Conservation (phyloP, 2,329 filamentous ascomycete genomes). For the Trichoderma aggressivum region DNA sequence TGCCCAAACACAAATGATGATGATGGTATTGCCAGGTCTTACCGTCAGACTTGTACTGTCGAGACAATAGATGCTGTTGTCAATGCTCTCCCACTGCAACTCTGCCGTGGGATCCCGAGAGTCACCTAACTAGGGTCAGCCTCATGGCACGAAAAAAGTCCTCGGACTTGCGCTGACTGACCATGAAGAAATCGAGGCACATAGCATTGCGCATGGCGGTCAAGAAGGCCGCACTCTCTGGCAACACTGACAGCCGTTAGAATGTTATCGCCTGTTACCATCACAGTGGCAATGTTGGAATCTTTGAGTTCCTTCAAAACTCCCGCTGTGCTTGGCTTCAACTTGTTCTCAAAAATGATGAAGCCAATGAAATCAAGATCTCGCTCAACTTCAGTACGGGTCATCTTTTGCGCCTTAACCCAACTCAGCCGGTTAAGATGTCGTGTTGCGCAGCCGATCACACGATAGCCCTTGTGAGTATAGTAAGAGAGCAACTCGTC, state of each 20-base stretch:
- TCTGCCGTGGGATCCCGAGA: slow-evolving; percentile 68
- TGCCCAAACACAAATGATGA: background rate
- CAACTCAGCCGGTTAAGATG: slow-evolving; percentile 84
- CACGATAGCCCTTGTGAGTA: slow-evolving; percentile 92
- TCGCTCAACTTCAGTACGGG: slow-evolving; percentile 77
- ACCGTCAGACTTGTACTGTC: slow-evolving; percentile 74
- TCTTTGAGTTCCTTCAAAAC: slow-evolving; percentile 78
- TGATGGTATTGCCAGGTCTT: slow-evolving; percentile 24
- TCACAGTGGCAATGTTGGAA: slow-evolving; percentile 83
- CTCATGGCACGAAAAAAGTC: background rate
- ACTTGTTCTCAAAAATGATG: slow-evolving; percentile 98
- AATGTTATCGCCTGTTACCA: slow-evolving; percentile 99
- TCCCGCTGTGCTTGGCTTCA: slow-evolving; percentile 80
- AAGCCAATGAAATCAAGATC: slow-evolving; percentile 87
- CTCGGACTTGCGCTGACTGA: slow-evolving; percentile 27
- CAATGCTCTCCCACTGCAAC: slow-evolving; percentile 91
- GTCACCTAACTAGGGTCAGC: slow-evolving; percentile 49
- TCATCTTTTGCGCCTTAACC: slow-evolving; percentile 95
- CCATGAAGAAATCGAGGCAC: slow-evolving; percentile 83
- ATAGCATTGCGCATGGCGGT: slow-evolving; percentile 82
- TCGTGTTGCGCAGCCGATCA: slow-evolving; percentile 92
- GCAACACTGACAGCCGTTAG: slow-evolving; percentile 94
- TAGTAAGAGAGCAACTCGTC: slow-evolving; percentile 87
- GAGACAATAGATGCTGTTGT: slow-evolving; percentile 73
- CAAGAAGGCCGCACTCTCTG: slow-evolving; percentile 80